These are phyloP conservation scores for Lipomyces yarrowii DNA, from an alignment of 1,139 yeast genomes.

Conservation along the genomic window DNA sequence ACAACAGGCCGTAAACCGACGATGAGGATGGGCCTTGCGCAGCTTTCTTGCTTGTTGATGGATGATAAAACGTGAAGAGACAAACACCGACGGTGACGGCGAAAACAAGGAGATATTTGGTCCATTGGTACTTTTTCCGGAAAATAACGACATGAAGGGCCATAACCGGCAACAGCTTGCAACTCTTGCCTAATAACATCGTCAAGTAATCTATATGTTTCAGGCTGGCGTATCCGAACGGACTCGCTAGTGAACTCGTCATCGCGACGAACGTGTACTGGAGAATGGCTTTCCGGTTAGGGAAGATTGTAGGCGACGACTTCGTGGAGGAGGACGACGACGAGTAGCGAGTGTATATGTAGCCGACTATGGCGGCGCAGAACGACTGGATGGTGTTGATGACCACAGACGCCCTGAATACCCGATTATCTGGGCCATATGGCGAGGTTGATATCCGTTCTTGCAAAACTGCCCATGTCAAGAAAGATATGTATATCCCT, in stretches of 20 bases:
- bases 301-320: slow-evolving; percentile 34
- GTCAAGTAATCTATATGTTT: slow-evolving; percentile 85
- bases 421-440: slow-evolving; percentile 61
- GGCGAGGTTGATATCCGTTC: slow-evolving; percentile 83
- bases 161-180: slow-evolving; percentile 85
- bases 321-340: slow-evolving; percentile 22
- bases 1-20: slow-evolving; percentile 57
- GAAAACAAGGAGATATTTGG: slow-evolving; percentile 76
- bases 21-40: slow-evolving; percentile 42
- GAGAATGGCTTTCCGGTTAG: slow-evolving; percentile 42
- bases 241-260: slow-evolving; percentile 80
- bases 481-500: slow-evolving; percentile 72
- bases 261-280: slow-evolving; percentile 66
- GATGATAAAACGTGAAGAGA: slow-evolving; percentile 63
- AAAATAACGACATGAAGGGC: slow-evolving; percentile 75
- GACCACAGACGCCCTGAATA: slow-evolving; percentile 74
- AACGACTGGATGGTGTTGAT: slow-evolving; percentile 74
- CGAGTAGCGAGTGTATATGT: slow-evolving; percentile 54
- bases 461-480: slow-evolving; percentile 90
- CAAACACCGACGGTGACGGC: slow-evolving; percentile 81
- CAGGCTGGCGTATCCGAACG: slow-evolving; percentile 74
- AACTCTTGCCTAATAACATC: slow-evolving; percentile 83
- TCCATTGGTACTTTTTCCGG: slow-evolving; percentile 67
- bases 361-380: slow-evolving; percentile 72
- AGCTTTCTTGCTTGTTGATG: slow-evolving; percentile 34